Evolutionary conservation across 257 asterid species (phyloP).

Genomic region (Euphrasia confusa): DNA sequence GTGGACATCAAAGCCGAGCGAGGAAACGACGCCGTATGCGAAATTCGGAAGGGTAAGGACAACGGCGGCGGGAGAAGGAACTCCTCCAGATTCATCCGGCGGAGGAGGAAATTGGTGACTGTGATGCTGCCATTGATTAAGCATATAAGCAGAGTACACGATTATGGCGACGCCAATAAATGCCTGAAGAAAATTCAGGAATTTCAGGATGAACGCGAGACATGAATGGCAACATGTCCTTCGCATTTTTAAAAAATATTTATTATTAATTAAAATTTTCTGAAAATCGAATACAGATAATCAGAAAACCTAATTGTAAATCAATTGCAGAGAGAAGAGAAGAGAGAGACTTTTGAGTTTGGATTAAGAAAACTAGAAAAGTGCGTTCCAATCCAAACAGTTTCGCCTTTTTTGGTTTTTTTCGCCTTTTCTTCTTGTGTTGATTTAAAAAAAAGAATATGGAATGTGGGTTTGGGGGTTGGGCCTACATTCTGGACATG

Average conservation of each 20-base stretch:
- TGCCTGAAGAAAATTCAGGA: constrained; percentile 63
- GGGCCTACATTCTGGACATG: neutral
- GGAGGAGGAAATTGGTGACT: constrained; percentile 27
- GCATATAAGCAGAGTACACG: constrained; percentile 55
- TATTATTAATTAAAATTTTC: neutral
- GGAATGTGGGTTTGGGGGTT: neutral
- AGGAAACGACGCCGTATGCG: constrained; percentile 20
- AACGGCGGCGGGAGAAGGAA: constrained; percentile 15
- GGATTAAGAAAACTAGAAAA: neutral
- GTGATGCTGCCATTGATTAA: constrained; percentile 56
- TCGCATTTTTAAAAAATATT: constrained; percentile 37
- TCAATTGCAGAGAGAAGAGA: neutral
- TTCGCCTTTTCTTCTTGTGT: neutral
- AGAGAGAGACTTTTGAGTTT: constrained; percentile 2
- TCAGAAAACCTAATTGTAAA: neutral
- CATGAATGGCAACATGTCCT: constrained; percentile 56
- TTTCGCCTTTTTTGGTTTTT: no score
- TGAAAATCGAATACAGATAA: neutral
- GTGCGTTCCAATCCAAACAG: neutral
- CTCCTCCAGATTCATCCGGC: constrained; percentile 17
- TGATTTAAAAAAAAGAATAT: neutral
- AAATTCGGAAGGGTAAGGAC: constrained; percentile 21
- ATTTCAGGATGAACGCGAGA: constrained; percentile 61
- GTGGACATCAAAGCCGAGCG: constrained; percentile 27
- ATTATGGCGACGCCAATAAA: constrained; percentile 64